Evolutionary conservation across 306 rosid species (phyloP), one percentile per base, ranked within the genome.

Genomic region (Urtica urens): DNA sequence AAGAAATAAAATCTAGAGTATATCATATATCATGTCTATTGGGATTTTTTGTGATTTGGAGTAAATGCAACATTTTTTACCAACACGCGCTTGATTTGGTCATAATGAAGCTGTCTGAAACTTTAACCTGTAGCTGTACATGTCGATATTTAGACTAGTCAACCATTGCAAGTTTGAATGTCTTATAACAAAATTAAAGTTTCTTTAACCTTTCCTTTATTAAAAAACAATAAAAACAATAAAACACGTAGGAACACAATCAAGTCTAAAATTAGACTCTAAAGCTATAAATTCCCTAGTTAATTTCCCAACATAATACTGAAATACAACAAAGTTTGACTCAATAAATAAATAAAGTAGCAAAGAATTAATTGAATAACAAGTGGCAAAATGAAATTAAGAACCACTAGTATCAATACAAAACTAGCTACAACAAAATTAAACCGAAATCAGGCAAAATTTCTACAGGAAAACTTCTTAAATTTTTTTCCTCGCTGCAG

Each of bases 331-430:
- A 10, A 10, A 15, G 38, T 44, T 34, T 33, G 23, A 60, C 26
- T 53, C 41, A 31, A 60, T 52, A 54, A 23, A 19, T 53, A 29
- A 46, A 45, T 31, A 29, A 28, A 44, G 21, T 29, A 39, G 49
- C 44, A 80, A 80, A 70, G 84, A 85, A 85, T 71, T 65, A 75
- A 75, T 81, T 56, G 55, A 80, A 84, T 80, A 68, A 48, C 49
- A 59, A 66, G 38, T 57, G 51, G 55, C 11, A 9, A 26, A 35
- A 16, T n/a, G n/a, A n/a, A n/a, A 21, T 18, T 42, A 20, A 16
- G 31, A 9, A 37, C n/a, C n/a, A n/a, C n/a, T n/a, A n/a, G n/a
- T n/a, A n/a, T n/a, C n/a, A n/a, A n/a, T n/a, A n/a, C n/a, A n/a
- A n/a, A n/a, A n/a, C n/a, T n/a, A n/a, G n/a, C n/a, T n/a, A n/a